Conservation (phyloP, 2,329 filamentous ascomycete genomes). For the Akanthomyces uredinophilus region DNA sequence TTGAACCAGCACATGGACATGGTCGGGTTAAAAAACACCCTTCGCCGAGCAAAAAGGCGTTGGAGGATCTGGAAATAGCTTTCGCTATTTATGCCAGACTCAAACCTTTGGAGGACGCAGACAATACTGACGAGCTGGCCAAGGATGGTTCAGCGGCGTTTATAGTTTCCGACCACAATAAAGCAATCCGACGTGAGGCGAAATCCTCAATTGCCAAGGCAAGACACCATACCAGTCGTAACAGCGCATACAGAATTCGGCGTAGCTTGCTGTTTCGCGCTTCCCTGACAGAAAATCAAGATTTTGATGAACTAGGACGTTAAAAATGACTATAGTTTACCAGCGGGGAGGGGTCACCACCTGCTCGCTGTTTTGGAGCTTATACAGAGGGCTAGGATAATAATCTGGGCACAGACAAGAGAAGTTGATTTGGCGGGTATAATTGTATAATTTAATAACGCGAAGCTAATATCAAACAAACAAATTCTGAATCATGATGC, state of each 20-base stretch:
- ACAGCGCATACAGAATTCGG: neutral
- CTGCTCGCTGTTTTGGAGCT: neutral
- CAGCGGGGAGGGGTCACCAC: neutral
- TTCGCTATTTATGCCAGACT: slow-evolving; percentile 29
- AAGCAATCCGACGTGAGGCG: slow-evolving; percentile 1
- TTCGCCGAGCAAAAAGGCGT: slow-evolving; percentile 37
- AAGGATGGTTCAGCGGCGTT: slow-evolving; percentile 18
- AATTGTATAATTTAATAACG: neutral
- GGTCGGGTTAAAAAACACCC: slow-evolving; percentile 38
- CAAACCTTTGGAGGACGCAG: slow-evolving; percentile 16
- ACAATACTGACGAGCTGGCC: slow-evolving; percentile 29
- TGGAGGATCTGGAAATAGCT: slow-evolving; percentile 33
- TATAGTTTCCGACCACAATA: slow-evolving; percentile 27
- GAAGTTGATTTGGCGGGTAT: neutral
- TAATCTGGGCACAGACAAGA: neutral
- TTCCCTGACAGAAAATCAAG: neutral
- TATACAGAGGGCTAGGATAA: neutral
- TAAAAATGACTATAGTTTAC: neutral
- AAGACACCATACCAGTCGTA: neutral
- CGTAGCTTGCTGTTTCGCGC: neutral
- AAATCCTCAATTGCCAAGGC: neutral
- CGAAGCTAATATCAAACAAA: neutral
- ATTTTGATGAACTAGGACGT: neutral
- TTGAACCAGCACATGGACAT: neutral
- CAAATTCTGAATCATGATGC: neutral